Evolutionary conservation across 768 basidiomycete species (phyloP), one percentile per base, ranked within the genome.

Genomic region (Pisolithus sp.): DNA sequence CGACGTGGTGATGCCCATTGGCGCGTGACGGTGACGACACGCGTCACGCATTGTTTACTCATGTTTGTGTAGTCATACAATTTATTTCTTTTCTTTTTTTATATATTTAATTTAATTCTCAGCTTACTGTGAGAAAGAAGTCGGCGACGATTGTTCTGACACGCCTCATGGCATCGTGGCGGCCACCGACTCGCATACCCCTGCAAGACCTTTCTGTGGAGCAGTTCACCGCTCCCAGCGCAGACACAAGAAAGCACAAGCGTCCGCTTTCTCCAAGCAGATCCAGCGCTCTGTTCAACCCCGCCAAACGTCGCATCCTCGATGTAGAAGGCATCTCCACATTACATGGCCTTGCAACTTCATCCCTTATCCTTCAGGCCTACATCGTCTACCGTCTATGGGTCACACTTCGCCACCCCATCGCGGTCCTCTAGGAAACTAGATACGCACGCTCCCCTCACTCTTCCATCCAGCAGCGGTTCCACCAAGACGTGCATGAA

Each of bases 231-330:
- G 67, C 67, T 37, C 56, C 68, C 40, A 66, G 68, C 57, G 41
- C 60, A 20, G n/a, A 55, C 57, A 43, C 40, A 39, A 56, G 54
- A 57, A 72, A 71, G 50, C 71, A 70, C 65, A 87, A 87, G 70
- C 81, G 86, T 24, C 76, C 84, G 40, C 69, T 76, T 58, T 85
- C 85, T 24, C 83, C 85, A 1, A 75, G 73, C 26, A 69, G 62
- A 36, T 71, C 74, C 34, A 34, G 12, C 13, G 67, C 62, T 21
- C 68, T 76, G 42, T 76, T 76, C 59, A 85, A 79, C 58, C 83
- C 86, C 20, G 73, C 81, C 26, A 89, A 89, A 62, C 81, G 86
- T 47, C 80, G 86, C 49, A 77, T 86, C 46, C 71, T 86, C 54
- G 72, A 71, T 57, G 73, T 72, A 45, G 82, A 82, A 59, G 81